Conservation (phyloP, 306 rosid species). For the Delonix regia region DNA sequence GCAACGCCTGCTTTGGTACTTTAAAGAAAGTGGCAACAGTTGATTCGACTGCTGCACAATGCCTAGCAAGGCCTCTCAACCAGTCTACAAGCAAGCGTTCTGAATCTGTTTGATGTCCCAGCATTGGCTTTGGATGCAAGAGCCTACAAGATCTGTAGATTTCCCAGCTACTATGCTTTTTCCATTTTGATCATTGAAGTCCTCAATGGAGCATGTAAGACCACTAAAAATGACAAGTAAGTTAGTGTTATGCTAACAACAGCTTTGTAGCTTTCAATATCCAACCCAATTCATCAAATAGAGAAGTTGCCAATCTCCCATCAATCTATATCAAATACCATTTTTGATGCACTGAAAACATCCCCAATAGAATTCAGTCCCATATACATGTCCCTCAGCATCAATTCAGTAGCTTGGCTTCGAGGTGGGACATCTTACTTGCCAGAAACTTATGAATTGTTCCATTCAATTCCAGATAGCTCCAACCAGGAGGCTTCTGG, state of each 20-base stretch:
- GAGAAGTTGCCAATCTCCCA: not conserved
- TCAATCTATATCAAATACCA: constrained; percentile 42
- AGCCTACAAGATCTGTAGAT: not conserved
- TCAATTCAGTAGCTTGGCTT: constrained; percentile 36
- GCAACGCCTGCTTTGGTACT: not conserved
- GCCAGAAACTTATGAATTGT: constrained; percentile 46
- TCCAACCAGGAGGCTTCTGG: constrained; percentile 58
- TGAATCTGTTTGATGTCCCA: not conserved
- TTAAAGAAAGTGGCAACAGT: not conserved
- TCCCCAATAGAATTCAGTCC: constrained; percentile 36
- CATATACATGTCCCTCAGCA: constrained; percentile 39
- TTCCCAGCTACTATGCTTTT: not conserved
- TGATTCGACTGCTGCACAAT: not conserved
- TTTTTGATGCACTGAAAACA: constrained; percentile 33
- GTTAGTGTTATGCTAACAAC: not conserved
- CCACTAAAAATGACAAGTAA: not conserved
- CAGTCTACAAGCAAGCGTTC: not conserved
- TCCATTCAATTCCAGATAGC: constrained; percentile 52
- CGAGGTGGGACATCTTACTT: constrained; percentile 33
- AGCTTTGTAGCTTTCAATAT: not conserved
- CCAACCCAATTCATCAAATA: not conserved
- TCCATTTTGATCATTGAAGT: not conserved
- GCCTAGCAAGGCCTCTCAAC: not conserved
- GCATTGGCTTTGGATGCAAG: not conserved
- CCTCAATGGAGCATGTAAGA: not conserved